Evolutionary conservation across 345 rosid genomes (phyloP).

Genomic region (Melaleuca alternifolia): DNA sequence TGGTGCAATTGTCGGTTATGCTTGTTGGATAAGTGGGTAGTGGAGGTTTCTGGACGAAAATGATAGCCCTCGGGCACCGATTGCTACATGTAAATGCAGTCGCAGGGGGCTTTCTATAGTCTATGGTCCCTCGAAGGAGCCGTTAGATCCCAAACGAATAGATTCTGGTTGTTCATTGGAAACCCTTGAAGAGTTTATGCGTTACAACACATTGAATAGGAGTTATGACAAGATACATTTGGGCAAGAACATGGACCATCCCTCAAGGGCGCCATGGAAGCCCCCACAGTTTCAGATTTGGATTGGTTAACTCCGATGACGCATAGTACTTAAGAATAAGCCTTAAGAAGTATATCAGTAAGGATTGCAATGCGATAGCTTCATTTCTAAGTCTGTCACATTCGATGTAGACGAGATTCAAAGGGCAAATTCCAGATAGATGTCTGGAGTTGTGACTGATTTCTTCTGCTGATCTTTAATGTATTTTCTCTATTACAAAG

Average conservation of each 20-base stretch:
- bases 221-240: not conserved
- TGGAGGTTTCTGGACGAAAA: not conserved
- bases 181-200: not conserved
- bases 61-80: not conserved
- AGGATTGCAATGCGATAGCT: not conserved
- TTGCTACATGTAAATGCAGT: not conserved
- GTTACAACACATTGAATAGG: not conserved
- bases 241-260: fast-evolving
- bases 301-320: fast-evolving
- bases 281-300: not conserved
- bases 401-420: not conserved
- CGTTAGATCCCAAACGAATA: not conserved
- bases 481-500: not conserved
- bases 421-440: not conserved
- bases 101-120: not conserved
- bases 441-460: not conserved
- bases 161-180: not conserved
- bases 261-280: not conserved
- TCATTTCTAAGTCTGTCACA: not conserved
- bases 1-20: not conserved
- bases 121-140: not conserved
- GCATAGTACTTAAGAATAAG: not conserved
- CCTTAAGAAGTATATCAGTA: not conserved
- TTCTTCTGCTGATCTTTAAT: not conserved
- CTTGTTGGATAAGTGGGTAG: not conserved